phyloP scores from a whole-genome alignment of 257 asterid species.

The Plantago ovata region DNA sequence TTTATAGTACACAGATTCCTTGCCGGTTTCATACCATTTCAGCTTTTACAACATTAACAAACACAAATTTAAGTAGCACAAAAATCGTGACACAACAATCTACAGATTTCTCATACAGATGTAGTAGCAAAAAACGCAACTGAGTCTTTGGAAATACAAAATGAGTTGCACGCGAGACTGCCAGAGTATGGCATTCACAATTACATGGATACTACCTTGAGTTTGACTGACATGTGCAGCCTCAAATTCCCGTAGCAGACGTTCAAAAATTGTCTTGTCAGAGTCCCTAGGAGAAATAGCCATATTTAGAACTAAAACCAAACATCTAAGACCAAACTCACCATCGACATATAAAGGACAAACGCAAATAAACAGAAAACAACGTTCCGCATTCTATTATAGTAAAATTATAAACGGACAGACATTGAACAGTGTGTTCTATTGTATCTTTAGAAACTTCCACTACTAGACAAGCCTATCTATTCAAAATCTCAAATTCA shows the following conservation, averaged over 20 bases:
- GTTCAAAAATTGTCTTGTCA: conserved; percentile 83
- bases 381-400: neutral
- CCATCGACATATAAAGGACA: conserved; percentile 13
- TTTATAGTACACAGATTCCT: no score
- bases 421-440: neutral
- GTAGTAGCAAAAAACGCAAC: no score
- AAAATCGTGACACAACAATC: no score
- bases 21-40: no score
- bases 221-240: conserved; percentile 84
- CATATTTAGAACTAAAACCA: conserved; percentile 23
- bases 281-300: conserved; percentile 65
- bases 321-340: conserved; percentile 10
- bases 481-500: no score
- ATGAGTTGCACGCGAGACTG: conserved; percentile 6
- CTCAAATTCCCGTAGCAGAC: conserved; percentile 86
- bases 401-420: neutral
- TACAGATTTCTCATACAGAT: no score
- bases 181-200: neutral
- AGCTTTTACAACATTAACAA: neutral
- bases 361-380: neutral
- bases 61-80: conserved; percentile 1
- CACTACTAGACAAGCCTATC: no score
- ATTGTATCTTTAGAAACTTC: no score
- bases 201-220: conserved; percentile 53
- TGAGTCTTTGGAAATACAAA: neutral